Base-by-base conservation (phyloP, 768 basidiomycete species). In the Cyclocybe aegerita region DNA sequence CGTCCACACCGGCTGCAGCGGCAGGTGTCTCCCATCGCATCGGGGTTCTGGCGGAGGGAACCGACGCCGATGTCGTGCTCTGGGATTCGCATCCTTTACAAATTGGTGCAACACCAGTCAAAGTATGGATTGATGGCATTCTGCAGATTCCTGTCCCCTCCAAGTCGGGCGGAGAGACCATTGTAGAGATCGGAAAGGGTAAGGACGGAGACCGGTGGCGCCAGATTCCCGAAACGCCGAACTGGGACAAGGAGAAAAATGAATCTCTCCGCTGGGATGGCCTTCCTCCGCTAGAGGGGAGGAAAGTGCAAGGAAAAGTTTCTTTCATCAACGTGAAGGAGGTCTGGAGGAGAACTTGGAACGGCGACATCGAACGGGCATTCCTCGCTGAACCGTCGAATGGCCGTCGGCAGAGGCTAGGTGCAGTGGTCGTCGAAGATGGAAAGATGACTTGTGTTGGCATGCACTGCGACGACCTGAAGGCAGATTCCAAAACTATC, bases 91-190 rank as follows among this genome's bases (percentile, higher is more conserved):
- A 90, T 66, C 91, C 91, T 1, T 74, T 93, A 29, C 75, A 76
- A 29, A 69, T 90, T 15, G 89, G 86, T 47, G 85, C 90, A 2
- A 90, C 87, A 0, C 91, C 90, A 0, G 62, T 71, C 9, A 82
- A 85, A 49, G 82, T 90, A 23, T 95, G 85, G 75, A 89, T 95
- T 56, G 93, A 97, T 64, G 93, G 93, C 1, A 83, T 92, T 50
- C 63, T 82, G 3, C 92, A 95, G 59, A 74, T 88, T 44, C 73
- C 73, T 41, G 65, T 70, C n/a, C 75, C 76, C 12, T 58, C 68
- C 4, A 70, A 75, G 50, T 62, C 65, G 1, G 64, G 62, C 3
- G 65, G 71, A 54, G 61, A 66, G n/a, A 57, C 60, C 12, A 70
- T 79, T 48, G 70, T 78, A 12, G 66, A 74, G 16, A 65, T 74